phyloP scores from a whole-genome alignment of 1,284 basidiomycete genomes.

The Ceratobasidium sp. region DNA sequence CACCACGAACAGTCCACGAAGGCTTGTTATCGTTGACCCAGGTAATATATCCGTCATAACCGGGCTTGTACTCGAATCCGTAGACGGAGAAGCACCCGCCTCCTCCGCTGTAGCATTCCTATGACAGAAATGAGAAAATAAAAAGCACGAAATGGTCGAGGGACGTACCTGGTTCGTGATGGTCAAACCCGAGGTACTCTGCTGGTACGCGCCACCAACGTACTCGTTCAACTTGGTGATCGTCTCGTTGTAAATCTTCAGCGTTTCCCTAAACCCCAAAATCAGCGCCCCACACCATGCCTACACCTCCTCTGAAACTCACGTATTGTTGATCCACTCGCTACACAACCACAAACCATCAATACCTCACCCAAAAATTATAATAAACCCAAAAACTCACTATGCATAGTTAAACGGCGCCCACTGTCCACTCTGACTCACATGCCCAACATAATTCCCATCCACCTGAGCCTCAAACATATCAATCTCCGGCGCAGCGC shows the following conservation, averaged over 20 bases:
- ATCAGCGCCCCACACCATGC: not conserved
- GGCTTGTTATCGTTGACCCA: slow-evolving; percentile 78
- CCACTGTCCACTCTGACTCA: slow-evolving; percentile 73
- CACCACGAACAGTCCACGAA: slow-evolving; percentile 81
- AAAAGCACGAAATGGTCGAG: slow-evolving; percentile 73
- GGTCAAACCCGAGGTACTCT: slow-evolving; percentile 73
- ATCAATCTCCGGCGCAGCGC: slow-evolving; percentile 49
- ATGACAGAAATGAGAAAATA: slow-evolving; percentile 69
- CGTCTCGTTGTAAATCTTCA: slow-evolving; percentile 62
- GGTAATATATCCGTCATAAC: slow-evolving; percentile 75
- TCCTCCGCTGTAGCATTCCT: slow-evolving; percentile 61
- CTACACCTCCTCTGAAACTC: not conserved
- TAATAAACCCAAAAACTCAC: slow-evolving; percentile 56
- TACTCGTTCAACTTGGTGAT: slow-evolving; percentile 67
- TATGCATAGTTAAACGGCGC: slow-evolving; percentile 67
- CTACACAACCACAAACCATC: slow-evolving; percentile 57
- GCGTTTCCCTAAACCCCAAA: slow-evolving; percentile 53
- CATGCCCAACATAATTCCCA: slow-evolving; percentile 59
- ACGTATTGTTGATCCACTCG: slow-evolving; percentile 47
- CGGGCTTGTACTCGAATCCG: slow-evolving; percentile 76
- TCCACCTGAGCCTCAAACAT: slow-evolving; percentile 51
- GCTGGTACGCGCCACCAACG: slow-evolving; percentile 70
- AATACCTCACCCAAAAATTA: slow-evolving; percentile 52
- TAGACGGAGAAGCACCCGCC: slow-evolving; percentile 67
- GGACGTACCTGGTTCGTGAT: slow-evolving; percentile 59